Evolutionary conservation across 345 rosid species (phyloP), one percentile per base, ranked within the genome.

Genomic region (Linum lewisii): DNA sequence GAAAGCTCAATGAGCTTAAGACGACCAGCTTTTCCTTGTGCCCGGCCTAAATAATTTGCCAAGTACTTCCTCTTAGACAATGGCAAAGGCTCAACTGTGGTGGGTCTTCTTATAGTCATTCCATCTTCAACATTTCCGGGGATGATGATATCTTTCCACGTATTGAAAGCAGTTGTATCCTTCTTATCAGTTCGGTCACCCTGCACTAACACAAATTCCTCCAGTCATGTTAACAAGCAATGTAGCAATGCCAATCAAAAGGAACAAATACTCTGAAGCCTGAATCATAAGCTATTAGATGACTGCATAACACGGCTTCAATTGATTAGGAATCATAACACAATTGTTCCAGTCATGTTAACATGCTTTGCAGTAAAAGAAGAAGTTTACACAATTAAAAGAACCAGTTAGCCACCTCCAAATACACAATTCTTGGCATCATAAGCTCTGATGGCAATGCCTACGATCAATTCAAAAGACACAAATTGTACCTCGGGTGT

Each of bases 61-160:
- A 86, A 71, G 75, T 79, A 85, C 75, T 82, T 87, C 63, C 97
- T 81, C 72, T 81, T 79, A 26, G 81, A 66, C 60, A 93, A 52
- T 72, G 95, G 90, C 77, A 85, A 76, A 63, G 99, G 99, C 69
- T 69, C 84, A 45, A 87, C 84, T 62, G 78, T 34, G 5, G 82
- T 63, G 53, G 63, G 64, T 24, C 79, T 84, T 21, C 49, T 58
- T 74, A 63, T 79, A 20, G 90, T 87, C 95, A 93, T 93, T 47
- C 81, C 88, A 74, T 93, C 94, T 54, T 89, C 95, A 25, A 93
- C 80, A 62, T 93, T 88, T 58, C 98, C 98, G 25, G 98, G 98
- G 72, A 91, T 85, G 61, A 91, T 84, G 63, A 91, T 85, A 71
- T 89, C 99, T 76, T 93, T 93, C 99, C 99, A 93, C 57, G 99